Evolutionary conservation across 805 yeast genomes (phyloP), one percentile per base, ranked within the genome.

Genomic region (Candida boidinii): DNA sequence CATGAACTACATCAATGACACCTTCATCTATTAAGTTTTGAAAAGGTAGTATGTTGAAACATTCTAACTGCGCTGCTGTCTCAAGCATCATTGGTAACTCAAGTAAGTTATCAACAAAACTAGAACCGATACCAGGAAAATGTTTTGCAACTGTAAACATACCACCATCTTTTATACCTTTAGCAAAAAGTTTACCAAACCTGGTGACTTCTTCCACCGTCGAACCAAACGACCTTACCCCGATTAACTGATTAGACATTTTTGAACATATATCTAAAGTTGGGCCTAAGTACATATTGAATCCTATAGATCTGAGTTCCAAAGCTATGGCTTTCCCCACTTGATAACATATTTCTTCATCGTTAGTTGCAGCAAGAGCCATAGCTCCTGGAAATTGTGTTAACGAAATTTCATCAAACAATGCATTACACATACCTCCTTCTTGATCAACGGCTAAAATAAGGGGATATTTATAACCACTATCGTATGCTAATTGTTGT

Each of bases 81-180:
- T 76, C 81, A 3, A 69, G 60, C 47, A 76, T 67, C 65, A 73
- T 70, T 5, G 80, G 80, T 20, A 74, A 48, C 37, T 76, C 80
- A 27, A 73, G 52, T 24, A 73, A 51, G 3, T 74, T 64, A 44
- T 75, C 79, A 5, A 76, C 76, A 15, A 67, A 62, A 1, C 79
- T 79, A 34, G 70, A 68, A 4, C 81, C 81, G 33, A 72, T 73
- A 2, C 83, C 83, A 0, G 83, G 83, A 43, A 76, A 76, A 51
- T 76, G 81, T 43, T 76, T 76, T 0, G 79, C 81, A 36, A 74
- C 67, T 2, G 73, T 62, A 23, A 68, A 48, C 10, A 76, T 46
- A 1, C 79, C 78, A 10, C 76, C 78, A 28, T 62, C 71, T 33
- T 60, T 59, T 28, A 71, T 58, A 1, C 81, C 83, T 36, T 54